Conservation (phyloP, 2,329 filamentous ascomycete genomes). For the Diplodia mutila region DNA sequence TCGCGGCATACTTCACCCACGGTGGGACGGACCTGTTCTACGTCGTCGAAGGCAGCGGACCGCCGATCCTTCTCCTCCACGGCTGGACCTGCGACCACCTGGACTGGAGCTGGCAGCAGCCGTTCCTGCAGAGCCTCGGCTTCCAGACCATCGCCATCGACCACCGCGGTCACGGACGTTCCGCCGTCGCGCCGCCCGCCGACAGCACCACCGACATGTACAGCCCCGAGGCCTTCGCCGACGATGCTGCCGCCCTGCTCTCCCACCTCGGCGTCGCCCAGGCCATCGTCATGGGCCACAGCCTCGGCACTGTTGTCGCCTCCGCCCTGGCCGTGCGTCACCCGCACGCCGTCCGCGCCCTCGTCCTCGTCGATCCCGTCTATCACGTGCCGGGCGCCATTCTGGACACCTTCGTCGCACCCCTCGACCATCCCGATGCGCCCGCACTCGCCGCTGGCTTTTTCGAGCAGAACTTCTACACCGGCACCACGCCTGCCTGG, state of each 20-base stretch:
- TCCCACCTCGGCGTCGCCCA: background rate
- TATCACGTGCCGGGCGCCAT: conserved; percentile 25
- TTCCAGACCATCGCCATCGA: conserved; percentile 31
- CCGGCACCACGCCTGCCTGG: conserved; percentile 26
- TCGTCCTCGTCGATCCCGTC: conserved; percentile 30
- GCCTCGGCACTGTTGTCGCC: conserved; percentile 29
- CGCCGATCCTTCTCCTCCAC: conserved; percentile 81
- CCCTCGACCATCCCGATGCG: background rate
- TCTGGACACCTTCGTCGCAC: conserved; percentile 11
- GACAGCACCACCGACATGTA: conserved; percentile 19
- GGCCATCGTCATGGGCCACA: conserved; percentile 31
- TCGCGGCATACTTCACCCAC: conserved; percentile 1
- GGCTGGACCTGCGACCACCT: conserved; percentile 48
- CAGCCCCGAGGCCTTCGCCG: conserved; percentile 25
- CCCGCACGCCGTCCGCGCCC: conserved; percentile 27
- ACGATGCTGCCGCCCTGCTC: conserved; percentile 28
- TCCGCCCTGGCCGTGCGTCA: conserved; percentile 27
- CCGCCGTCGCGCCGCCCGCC: conserved; percentile 23
- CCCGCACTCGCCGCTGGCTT: background rate
- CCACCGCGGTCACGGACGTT: conserved; percentile 32
- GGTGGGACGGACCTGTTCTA: conserved; percentile 30
- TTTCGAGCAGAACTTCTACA: background rate
- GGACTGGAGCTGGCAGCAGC: conserved; percentile 33
- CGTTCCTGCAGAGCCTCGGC: conserved; percentile 28
- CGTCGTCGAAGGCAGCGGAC: conserved; percentile 58